Evolutionary conservation across 768 basidiomycete genomes (phyloP).

Genomic region (Gyrodon lividus): DNA sequence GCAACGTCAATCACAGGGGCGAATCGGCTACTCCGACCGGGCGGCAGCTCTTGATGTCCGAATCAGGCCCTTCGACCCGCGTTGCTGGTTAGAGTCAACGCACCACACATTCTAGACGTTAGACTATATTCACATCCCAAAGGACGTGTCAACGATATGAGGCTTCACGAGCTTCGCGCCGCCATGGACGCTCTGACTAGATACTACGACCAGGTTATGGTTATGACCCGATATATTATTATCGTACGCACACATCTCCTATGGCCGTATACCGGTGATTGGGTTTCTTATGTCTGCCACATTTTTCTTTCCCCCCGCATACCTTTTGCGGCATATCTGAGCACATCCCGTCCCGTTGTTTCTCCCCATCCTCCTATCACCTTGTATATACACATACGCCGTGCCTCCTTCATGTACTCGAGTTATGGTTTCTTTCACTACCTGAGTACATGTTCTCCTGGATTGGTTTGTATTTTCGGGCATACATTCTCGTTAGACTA

Average conservation of each 20-base stretch:
- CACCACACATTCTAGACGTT: neutral
- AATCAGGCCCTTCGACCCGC: constrained; percentile 10
- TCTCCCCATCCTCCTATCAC: neutral
- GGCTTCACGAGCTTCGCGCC: neutral
- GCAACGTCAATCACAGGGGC: constrained; percentile 28
- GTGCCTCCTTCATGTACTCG: neutral
- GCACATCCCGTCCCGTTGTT: neutral
- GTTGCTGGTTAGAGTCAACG: constrained; percentile 2
- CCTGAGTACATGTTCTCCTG: constrained; percentile 3
- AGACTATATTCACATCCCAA: neutral
- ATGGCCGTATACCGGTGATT: neutral
- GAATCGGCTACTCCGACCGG: constrained; percentile 29
- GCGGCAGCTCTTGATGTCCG: constrained; percentile 15
- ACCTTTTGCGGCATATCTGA: neutral
- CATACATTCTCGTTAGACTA: constrained; percentile 13
- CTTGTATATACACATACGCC: constrained; percentile 9
- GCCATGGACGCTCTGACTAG: neutral
- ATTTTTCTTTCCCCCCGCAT: neutral
- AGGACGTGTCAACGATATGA: neutral
- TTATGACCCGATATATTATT: neutral
- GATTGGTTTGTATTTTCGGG: constrained; percentile 8
- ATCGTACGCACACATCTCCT: neutral
- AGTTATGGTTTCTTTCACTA: neutral
- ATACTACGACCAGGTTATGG: neutral
- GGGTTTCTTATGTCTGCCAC: neutral